A percentile compares a stretch with the other conserved stretches of the same genome.
Evolutionary conservation across 805 yeast genomes (phyloP).

Genomic region (Torulaspora gathmanii): DNA sequence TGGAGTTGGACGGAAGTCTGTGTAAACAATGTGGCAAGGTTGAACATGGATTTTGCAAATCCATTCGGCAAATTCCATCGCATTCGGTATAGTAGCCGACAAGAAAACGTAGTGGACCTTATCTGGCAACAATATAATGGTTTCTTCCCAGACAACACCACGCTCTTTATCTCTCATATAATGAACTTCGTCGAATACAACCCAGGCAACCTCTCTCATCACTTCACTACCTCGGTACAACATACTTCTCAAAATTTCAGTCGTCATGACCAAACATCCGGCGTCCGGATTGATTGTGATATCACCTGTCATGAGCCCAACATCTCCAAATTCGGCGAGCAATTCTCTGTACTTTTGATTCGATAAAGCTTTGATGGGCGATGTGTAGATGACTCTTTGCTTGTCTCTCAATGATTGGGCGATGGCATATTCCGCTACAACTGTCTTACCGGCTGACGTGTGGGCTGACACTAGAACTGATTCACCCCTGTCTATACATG

Average conservation of each 20-base stretch:
- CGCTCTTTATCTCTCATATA: conserved; percentile 97
- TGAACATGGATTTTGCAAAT: conserved; percentile 90
- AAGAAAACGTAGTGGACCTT: conserved; percentile 90
- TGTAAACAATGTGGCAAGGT: conserved; percentile 97
- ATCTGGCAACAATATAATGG: conserved; percentile 91
- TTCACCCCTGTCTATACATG: conserved; percentile 92
- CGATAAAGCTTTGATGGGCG: conserved; percentile 91
- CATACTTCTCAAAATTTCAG: conserved; percentile 96
- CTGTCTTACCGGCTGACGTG: conserved; percentile 96
- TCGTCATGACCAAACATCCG: conserved; percentile 96
- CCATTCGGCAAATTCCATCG: conserved; percentile 99
- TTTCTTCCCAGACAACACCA: conserved; percentile 99
- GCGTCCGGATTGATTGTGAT: conserved; percentile 98
- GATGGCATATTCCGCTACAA: conserved; percentile 94
- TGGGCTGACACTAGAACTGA: conserved; percentile 96
- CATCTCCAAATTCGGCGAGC: conserved; percentile 90
- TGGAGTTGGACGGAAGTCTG: conserved; percentile 98
- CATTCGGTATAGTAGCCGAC: conserved; percentile 96
- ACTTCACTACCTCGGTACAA: conserved; percentile 95
- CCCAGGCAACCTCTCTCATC: conserved; percentile 99
- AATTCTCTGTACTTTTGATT: conserved; percentile 93
- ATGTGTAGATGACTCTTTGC: conserved; percentile 91
- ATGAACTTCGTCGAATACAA: conserved; percentile 95
- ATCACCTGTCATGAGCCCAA: conserved; percentile 98
- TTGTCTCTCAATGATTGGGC: conserved; percentile 90